Evolutionary conservation across 352 stramenopile genomes (phyloP).

Genomic region (Pythium sukuiense): DNA sequence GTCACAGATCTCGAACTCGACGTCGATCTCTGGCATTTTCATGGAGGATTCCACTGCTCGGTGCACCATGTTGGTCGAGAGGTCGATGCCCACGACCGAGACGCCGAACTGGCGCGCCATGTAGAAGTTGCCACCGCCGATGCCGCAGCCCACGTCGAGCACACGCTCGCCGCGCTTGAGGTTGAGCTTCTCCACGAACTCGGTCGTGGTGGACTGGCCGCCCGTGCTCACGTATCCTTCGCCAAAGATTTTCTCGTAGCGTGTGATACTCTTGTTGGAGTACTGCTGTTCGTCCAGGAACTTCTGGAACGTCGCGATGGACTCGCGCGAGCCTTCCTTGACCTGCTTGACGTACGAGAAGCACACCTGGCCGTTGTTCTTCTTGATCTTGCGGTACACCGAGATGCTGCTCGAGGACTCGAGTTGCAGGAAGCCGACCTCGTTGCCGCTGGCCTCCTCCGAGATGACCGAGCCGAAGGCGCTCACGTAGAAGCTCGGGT

Average conservation of each 20-base stretch:
- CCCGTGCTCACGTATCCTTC: conserved; percentile 40
- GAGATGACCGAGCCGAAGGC: conserved; percentile 32
- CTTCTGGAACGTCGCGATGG: conserved; percentile 38
- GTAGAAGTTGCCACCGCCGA: conserved; percentile 70
- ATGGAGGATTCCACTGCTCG: conserved; percentile 35
- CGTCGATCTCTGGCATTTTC: conserved; percentile 36
- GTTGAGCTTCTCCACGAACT: conserved; percentile 36
- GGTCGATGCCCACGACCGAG: conserved; percentile 39
- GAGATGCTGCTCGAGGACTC: conserved; percentile 63
- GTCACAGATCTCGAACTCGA: conserved; percentile 45
- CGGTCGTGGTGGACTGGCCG: conserved; percentile 36
- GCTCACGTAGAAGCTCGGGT: conserved; percentile 44
- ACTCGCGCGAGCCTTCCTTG: conserved; percentile 40
- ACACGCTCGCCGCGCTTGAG: conserved; percentile 37
- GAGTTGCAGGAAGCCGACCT: conserved; percentile 40
- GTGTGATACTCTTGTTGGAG: conserved; percentile 34
- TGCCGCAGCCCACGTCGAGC: conserved; percentile 77
- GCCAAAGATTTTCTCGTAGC: conserved; percentile 48
- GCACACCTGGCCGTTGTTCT: conserved; percentile 40
- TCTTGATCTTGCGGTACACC: conserved; percentile 35
- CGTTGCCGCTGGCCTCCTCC: conserved; percentile 31
- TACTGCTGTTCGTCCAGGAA: conserved; percentile 46
- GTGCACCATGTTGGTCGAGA: conserved; percentile 43
- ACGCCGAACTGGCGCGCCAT: conserved; percentile 76
- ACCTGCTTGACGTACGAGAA: conserved; percentile 38